Conservation (phyloP, 345 rosid genomes). For the Populus tremula region DNA sequence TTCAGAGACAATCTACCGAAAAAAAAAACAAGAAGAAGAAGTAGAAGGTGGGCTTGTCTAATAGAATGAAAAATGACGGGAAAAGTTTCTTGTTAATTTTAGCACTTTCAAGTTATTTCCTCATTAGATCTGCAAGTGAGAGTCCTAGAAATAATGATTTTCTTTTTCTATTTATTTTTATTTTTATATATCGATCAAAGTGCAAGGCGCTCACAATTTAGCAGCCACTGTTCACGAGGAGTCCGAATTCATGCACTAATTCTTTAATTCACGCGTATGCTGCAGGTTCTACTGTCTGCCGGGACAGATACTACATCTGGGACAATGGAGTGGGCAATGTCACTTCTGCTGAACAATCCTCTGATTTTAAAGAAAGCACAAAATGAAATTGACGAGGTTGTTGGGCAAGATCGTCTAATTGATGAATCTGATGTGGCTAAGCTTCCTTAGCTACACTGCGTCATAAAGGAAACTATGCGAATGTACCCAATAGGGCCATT, state of each 20-base stretch:
- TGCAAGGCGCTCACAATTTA: neutral
- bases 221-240: too few species aligned
- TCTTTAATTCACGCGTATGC: neutral
- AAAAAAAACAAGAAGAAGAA: too few species aligned
- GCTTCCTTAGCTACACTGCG: slow-evolving; percentile 33
- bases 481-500: slow-evolving; percentile 45
- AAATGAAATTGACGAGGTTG: slow-evolving; percentile 22
- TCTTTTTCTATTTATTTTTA: too few species aligned
- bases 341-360: slow-evolving; percentile 39
- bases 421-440: slow-evolving; percentile 26
- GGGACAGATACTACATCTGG: slow-evolving; percentile 21
- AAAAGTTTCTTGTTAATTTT: too few species aligned
- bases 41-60: too few species aligned
- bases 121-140: too few species aligned
- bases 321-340: slow-evolving; percentile 36
- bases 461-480: slow-evolving; percentile 53
- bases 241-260: too few species aligned
- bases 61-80: too few species aligned
- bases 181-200: too few species aligned
- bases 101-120: too few species aligned
- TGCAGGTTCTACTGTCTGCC: slow-evolving; percentile 17
- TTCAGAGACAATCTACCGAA: too few species aligned
- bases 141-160: too few species aligned
- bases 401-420: slow-evolving; percentile 21
- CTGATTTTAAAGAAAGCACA: slow-evolving; percentile 22